These are phyloP conservation scores for Globisporangium heterothallicum DNA, from an alignment of 352 stramenopile genomes.

Conservation along the genomic window DNA sequence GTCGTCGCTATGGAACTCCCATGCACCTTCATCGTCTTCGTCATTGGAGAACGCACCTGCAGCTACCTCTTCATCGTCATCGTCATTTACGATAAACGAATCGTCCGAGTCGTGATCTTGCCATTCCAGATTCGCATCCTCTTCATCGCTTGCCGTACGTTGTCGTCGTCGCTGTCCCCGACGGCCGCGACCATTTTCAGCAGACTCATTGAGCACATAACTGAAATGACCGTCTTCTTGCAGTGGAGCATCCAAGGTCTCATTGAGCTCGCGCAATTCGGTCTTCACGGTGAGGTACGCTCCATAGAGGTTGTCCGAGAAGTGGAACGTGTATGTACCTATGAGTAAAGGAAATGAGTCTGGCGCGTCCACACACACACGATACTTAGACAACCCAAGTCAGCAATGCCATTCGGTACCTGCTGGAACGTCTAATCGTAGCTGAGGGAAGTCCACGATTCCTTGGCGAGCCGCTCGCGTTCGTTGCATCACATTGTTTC, in stretches of 20 bases:
- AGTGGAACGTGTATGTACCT: constrained; percentile 72
- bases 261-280: constrained; percentile 33
- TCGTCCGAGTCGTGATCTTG: constrained; percentile 51
- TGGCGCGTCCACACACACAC: too few species aligned
- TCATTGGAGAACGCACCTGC: constrained; percentile 24
- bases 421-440: constrained; percentile 59
- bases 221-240: constrained; percentile 18
- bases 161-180: constrained; percentile 15
- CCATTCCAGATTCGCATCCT: constrained; percentile 19
- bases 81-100: constrained; percentile 64
- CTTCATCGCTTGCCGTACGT: constrained; percentile 31
- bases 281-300: constrained; percentile 52
- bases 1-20: constrained; percentile 27
- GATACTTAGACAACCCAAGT: too few species aligned
- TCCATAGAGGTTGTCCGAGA: constrained; percentile 57
- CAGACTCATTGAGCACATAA: constrained; percentile 29
- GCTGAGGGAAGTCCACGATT: constrained; percentile 45
- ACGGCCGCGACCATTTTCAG: constrained; percentile 11
- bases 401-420: constrained; percentile 23
- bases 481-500: constrained; percentile 57
- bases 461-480: constrained; percentile 39
- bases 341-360: not conserved
- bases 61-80: constrained; percentile 24
- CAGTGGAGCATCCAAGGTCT: constrained; percentile 36
- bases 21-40: constrained; percentile 18